Evolutionary conservation across 768 basidiomycete species (phyloP), one percentile per base, ranked within the genome.

Genomic region (Lactarius hengduanensis): DNA sequence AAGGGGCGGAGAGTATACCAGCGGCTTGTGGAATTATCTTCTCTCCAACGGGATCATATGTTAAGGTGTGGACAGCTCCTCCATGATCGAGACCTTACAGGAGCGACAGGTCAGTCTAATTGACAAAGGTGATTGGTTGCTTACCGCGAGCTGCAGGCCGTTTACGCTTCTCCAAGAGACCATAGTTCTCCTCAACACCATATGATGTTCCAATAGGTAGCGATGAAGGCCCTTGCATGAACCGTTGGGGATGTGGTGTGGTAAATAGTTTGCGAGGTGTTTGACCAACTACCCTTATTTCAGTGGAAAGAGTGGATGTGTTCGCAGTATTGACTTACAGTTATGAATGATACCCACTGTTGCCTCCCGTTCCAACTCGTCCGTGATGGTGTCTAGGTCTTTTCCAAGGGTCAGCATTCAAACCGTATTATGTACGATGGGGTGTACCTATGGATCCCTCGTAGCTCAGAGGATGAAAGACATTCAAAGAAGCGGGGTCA

Each of bases 291-390:
- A 69, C 56, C 40, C 16, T 45, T 8, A 41, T 50, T 28, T 57
- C 47, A 64, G 58, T 22, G 22, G 22, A 38, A 26, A 55, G 30
- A 30, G 30, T 22, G 26, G 47, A 32, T 8, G 38, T 15, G 6
- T 43, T 55, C 36, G n/a, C 36, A n/a, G 34, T 26, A 11, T 26
- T 16, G n/a, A 73, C 83, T 45, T 71, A 92, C 92, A 98, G 69
- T 96, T 96, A 75, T 96, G 94, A 58, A 97, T 96, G 64, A 96
- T 96, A 2, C 94, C 94, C 22, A 96, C 91, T 8, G 93, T 94
- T 0, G 96, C 95, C 72, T 94, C 93, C 41, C 91, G 84, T 77
- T 98, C 92, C 9, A 93, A 79, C 56, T 93, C 88, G 73, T 97
- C 91, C 6, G 85, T 84, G 62, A 98, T 96, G 4, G 83, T 76